phyloP scores from a whole-genome alignment of 2,329 filamentous ascomycete genomes.

The Pseudogymnoascus sp. region DNA sequence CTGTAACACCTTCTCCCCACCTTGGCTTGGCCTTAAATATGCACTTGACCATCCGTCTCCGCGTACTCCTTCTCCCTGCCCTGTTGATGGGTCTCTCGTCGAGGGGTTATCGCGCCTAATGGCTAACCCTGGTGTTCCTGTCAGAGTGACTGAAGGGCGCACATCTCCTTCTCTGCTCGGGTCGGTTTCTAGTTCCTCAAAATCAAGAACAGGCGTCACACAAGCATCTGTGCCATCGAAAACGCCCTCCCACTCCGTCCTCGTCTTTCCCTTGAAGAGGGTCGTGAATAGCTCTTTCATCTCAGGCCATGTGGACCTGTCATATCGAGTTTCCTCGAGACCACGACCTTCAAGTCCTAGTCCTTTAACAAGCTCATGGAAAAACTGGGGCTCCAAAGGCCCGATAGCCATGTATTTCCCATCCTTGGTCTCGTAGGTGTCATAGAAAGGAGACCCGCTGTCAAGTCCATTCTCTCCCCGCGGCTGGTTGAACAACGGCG shows the following conservation, averaged over 20 bases:
- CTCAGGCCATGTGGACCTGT: constrained; percentile 59
- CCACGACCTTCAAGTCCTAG: constrained; percentile 48
- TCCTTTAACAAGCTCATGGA: constrained; percentile 56
- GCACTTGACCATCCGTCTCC: constrained; percentile 60
- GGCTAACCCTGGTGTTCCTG: constrained; percentile 59
- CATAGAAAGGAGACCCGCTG: constrained; percentile 80
- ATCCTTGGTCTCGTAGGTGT: constrained; percentile 78
- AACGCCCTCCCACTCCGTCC: constrained; percentile 72
- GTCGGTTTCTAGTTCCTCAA: constrained; percentile 56
- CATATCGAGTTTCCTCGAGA: constrained; percentile 47
- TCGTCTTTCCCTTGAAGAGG: constrained; percentile 61
- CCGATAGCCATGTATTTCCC: constrained; percentile 79
- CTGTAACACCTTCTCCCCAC: constrained; percentile 60
- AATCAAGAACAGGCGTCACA: constrained; percentile 77
- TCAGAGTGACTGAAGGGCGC: constrained; percentile 61
- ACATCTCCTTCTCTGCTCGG: constrained; percentile 55
- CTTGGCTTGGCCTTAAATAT: constrained; percentile 56
- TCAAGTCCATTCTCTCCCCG: constrained; percentile 75
- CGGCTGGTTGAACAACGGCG: constrained; percentile 50
- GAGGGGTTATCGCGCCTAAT: constrained; percentile 41
- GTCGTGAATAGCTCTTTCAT: constrained; percentile 53
- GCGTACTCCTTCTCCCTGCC: constrained; percentile 56
- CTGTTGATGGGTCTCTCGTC: constrained; percentile 29
- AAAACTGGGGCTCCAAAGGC: constrained; percentile 84
- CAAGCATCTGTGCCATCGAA: constrained; percentile 93